Base-by-base conservation (phyloP, 2,329 filamentous ascomycete genomes). In the Aspergillus sp. region DNA sequence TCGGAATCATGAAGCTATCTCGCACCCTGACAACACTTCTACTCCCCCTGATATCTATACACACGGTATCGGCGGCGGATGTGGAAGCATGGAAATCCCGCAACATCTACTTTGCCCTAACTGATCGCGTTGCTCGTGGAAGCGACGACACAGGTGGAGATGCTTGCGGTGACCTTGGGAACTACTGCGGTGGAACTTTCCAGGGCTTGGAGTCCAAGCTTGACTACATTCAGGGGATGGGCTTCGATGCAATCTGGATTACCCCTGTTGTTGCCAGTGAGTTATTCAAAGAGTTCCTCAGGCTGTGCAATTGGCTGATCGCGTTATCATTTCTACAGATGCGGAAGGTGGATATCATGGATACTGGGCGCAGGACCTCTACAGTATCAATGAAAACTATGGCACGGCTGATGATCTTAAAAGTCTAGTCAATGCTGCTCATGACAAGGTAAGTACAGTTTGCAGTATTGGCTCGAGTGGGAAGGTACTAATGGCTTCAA, bases 371-470 rank as follows among this genome's bases (percentile, higher is more conserved):
- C 76, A 81, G 62, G 72, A 82, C 54, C 72, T 82, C 70, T 81
- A 82, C 63, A 64, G 73, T 13, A 69, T 89, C 56, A 88, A 89
- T 64, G 61, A 77, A 2, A 78, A 84, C 58, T 86, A 84, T 60
- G 87, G 87, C 33, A 83, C 82, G 0, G 77, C 78, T 3, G 75
- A 82, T 17, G 87, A 89, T 63, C 75, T 89, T 53, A 80, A 80
- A 61, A 79, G 76, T 5, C 77, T 89, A 7, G 77, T 85, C 2
- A 70, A 72, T 20, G 83, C 81, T 3, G 71, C 86, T 1, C 85
- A 88, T 65, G 68, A 72, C 17, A 76, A 83, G 7, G 46, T 48
- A 20, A 37, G 24, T 34, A 9, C 5, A 13, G 2, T 6, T 6
- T 22, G 6, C 7, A 24, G 24, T 24, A 7, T 2, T n/a, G 0